Conservation (phyloP, 2,329 filamentous ascomycete genomes). For the Hypocreales sp. region DNA sequence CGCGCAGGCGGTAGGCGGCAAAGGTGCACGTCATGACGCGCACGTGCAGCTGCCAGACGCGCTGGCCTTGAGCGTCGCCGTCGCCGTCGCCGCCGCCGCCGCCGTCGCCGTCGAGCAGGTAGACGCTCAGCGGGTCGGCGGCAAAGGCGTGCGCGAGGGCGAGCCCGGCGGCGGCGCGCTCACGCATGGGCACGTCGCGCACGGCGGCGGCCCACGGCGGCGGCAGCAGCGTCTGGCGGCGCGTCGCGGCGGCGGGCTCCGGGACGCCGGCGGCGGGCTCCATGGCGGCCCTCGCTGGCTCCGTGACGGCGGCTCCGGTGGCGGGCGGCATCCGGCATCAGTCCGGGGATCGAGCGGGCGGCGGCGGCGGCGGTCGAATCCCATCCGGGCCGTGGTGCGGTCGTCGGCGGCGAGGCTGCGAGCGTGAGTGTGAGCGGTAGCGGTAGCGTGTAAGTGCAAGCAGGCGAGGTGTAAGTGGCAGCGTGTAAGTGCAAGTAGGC, state of each 20-base stretch:
- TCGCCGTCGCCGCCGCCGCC: slow-evolving; percentile 50
- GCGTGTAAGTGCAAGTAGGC: too few species aligned
- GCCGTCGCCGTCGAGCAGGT: slow-evolving; percentile 60
- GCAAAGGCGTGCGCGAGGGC: slow-evolving; percentile 67
- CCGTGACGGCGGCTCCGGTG: background rate
- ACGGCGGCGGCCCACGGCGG: slow-evolving; percentile 37
- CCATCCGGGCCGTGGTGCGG: too few species aligned
- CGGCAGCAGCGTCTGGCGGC: slow-evolving; percentile 24
- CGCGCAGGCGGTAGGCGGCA: slow-evolving; percentile 59
- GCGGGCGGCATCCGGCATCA: too few species aligned
- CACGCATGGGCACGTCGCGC: slow-evolving; percentile 46
- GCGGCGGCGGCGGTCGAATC: too few species aligned
- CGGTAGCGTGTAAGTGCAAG: too few species aligned
- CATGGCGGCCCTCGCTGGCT: background rate
- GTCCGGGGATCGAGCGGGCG: too few species aligned
- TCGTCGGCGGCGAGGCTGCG: too few species aligned
- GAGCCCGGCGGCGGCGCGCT: slow-evolving; percentile 55
- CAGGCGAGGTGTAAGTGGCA: too few species aligned
- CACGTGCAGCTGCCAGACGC: slow-evolving; percentile 62
- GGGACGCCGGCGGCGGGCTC: slow-evolving; percentile 20
- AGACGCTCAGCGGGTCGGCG: slow-evolving; percentile 56
- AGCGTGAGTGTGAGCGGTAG: too few species aligned
- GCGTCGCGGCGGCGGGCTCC: too few species aligned
- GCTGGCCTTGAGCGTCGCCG: slow-evolving; percentile 50
- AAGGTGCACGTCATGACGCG: slow-evolving; percentile 65